phyloP scores from a whole-genome alignment of 495 filamentous ascomycete genomes.

The Penicillium samsonianum region DNA sequence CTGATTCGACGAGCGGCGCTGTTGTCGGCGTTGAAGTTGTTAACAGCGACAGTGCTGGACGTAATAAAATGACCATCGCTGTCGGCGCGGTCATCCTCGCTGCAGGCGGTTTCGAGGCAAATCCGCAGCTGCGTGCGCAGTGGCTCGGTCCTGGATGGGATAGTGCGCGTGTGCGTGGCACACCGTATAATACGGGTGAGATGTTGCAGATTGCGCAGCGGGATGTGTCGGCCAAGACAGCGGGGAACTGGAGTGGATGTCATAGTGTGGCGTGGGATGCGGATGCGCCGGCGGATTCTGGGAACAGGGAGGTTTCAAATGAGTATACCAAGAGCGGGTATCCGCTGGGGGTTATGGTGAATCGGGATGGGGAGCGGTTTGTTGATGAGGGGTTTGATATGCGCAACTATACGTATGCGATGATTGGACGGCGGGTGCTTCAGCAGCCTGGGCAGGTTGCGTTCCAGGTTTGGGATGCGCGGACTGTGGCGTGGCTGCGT shows the following conservation, averaged over 20 bases:
- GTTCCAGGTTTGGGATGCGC: slow-evolving; percentile 63
- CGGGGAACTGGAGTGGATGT: slow-evolving; percentile 62
- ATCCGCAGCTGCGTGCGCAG: slow-evolving; percentile 52
- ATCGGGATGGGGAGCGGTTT: slow-evolving; percentile 56
- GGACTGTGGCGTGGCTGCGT: slow-evolving; percentile 49
- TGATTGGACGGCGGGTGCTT: slow-evolving; percentile 57
- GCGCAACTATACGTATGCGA: slow-evolving; percentile 65
- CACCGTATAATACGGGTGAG: slow-evolving; percentile 61
- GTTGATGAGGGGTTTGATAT: slow-evolving; percentile 65
- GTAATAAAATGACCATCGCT: slow-evolving; percentile 26
- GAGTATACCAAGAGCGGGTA: slow-evolving; percentile 69
- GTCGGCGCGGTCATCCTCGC: slow-evolving; percentile 53
- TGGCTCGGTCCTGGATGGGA: slow-evolving; percentile 66
- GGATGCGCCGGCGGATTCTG: slow-evolving; percentile 49
- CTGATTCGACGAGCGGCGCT: slow-evolving; percentile 34
- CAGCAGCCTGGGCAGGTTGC: slow-evolving; percentile 55
- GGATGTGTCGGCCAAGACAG: slow-evolving; percentile 47
- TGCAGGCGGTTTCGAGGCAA: slow-evolving; percentile 63
- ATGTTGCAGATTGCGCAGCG: slow-evolving; percentile 50
- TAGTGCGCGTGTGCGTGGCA: slow-evolving; percentile 58
- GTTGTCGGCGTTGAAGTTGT: slow-evolving; percentile 28
- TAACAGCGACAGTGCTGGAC: neutral
- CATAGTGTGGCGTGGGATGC: slow-evolving; percentile 65
- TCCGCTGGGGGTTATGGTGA: slow-evolving; percentile 64
- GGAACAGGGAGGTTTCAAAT: slow-evolving; percentile 57